Evolutionary conservation across 2,329 filamentous ascomycete species (phyloP), one percentile per base, ranked within the genome.

Genomic region (Stachybotrys echinatus): DNA sequence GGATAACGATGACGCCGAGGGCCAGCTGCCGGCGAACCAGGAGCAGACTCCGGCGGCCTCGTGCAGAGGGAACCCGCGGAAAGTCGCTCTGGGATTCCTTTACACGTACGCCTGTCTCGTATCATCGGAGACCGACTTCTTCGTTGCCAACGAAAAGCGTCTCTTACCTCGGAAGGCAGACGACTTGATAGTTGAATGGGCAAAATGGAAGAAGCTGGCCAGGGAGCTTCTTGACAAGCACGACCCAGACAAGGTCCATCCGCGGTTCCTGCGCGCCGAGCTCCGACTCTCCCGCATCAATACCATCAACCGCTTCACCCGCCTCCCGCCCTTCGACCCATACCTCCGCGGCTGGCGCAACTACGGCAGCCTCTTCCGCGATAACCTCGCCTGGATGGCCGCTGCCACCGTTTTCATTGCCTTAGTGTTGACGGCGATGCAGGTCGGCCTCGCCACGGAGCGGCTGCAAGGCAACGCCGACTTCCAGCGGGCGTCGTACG

Each of bases 391-490:
- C 18, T 69, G 60, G 66, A 53, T 78, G 2, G 61, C 70, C 1
- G 60, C 65, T 8, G 56, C 66, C 2, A 66, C 70, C 4, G 69
- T 69, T 3, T 78, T 73, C 53, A 55, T 76, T 19, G 68, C 66
- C 38, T 55, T 79, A 17, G 63, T 76, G 18, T 61, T 80, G 27
- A 71, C 71, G 3, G 75, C 75, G 0, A 74, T 79, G 71, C 75
- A 79, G 59, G 72, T 77, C 12, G 73, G 71, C 1, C 58, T 77
- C 12, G 64, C 66, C 3, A 74, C 68, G 0, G 52, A 65, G 2
- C 42, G 43, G 21, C 63, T 76, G 2, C 45, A 43, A 1, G 52
- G 61, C 1, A 72, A 66, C 52, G n/a, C 51, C 0, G 49, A 55
- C 0, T 81, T 80, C 55, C 68, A 74, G 55, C 47, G 50, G 8